Base-by-base conservation (phyloP, 306 rosid genomes). In the Castanea crenata region DNA sequence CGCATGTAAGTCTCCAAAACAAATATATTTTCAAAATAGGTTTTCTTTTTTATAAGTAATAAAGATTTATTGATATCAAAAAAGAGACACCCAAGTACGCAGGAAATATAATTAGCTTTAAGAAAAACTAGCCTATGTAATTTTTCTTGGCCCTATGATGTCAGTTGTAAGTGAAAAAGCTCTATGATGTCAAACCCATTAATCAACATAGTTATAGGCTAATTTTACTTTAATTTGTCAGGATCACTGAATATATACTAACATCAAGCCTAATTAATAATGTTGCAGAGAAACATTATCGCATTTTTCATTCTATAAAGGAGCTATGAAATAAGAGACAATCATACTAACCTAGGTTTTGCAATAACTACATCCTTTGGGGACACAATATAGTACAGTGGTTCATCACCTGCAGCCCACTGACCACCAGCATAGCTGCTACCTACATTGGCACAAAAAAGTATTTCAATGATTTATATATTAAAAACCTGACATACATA, bases 351-450 rank as follows among this genome's bases (percentile, higher is more conserved):
- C 99, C 99, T 95, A 74, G 99, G 99, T 84, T 95, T 95, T 59
- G 96, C 99, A 88, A 93, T 95, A 71, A 95, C 97, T 49, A 93
- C 96, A 81, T 95, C 99, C 89, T 93, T 95, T 73, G 93, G 98
- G 83, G 98, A 95, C 82, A 95, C 95, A 73, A 95, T 86, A 80
- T 95, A 95, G 92, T 95, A 95, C 64, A 90, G 83, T 71, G 99
- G 99, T 78, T 95, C 99, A 85, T 91, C 98, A 63, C 98, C 97
- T 71, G 92, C 97, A 86, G 97, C 96, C 99, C 99, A 95, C 86
- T 93, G 99, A 84, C 99, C 99, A 46, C 98, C 99, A 79, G 97
- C 98, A 90, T 95, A 91, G 88, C 99, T 95, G 90, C 98, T 93
- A 86, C 99, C 99, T 95, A 87, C 78, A 89, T 75, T 80, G 79